Evolutionary conservation across 495 filamentous ascomycete species (phyloP).

Genomic region (Penicillium longicatenatum): DNA sequence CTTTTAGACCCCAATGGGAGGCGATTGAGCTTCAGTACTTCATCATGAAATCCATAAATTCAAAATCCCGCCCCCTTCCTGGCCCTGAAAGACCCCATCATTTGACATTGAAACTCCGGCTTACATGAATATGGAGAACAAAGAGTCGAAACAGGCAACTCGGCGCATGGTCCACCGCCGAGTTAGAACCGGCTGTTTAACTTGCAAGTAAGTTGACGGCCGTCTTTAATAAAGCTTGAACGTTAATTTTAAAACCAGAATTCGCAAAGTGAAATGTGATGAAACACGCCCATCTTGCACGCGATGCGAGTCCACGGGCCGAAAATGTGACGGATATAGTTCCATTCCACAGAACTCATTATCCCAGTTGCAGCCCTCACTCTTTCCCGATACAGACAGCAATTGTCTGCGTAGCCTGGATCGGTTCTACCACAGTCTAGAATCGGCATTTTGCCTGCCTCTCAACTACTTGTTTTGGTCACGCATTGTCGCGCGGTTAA

Average conservation of each 20-base stretch:
- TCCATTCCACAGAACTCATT: neutral
- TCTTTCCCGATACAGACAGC: neutral
- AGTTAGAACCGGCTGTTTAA: neutral
- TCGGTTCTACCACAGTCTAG: neutral
- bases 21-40: neutral
- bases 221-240: neutral
- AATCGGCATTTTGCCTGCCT: neutral
- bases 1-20: neutral
- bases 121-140: neutral
- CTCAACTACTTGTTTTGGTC: neutral
- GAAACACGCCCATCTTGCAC: neutral
- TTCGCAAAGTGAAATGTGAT: constrained; percentile 2
- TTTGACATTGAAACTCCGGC: neutral
- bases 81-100: neutral
- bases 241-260: neutral
- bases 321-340: constrained; percentile 1
- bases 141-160: neutral
- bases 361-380: neutral
- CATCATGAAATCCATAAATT: neutral
- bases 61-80: neutral
- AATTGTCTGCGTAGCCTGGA: neutral
- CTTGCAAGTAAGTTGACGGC: neutral
- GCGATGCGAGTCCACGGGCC: neutral
- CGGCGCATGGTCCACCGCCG: neutral
- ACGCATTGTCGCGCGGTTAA: neutral